Conservation (phyloP, 345 rosid species). For the Gossypium turneri region DNA sequence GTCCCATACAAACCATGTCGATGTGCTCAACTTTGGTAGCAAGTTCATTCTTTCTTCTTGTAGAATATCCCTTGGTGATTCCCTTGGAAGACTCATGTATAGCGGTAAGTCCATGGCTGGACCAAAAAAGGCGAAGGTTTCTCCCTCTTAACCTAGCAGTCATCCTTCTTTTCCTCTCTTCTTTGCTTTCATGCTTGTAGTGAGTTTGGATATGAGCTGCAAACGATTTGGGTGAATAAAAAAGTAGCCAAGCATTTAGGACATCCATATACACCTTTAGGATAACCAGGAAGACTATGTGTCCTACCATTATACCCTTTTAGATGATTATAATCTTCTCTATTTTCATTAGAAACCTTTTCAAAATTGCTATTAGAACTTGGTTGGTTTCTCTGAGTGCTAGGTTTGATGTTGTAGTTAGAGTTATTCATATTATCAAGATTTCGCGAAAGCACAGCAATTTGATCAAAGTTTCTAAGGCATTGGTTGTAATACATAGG, state of each 20-base stretch:
- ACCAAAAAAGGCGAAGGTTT: background rate
- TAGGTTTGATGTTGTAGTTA: background rate
- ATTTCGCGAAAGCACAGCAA: background rate
- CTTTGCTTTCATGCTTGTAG: constrained; percentile 17
- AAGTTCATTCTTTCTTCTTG: background rate
- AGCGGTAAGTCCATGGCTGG: constrained; percentile 4
- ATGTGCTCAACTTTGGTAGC: background rate
- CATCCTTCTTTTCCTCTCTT: constrained; percentile 21
- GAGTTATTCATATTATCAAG: background rate
- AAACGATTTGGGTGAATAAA: constrained; percentile 15
- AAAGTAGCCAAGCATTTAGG: constrained; percentile 20
- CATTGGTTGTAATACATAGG: background rate
- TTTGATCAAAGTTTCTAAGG: background rate
- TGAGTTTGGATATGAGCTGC: constrained; percentile 23
- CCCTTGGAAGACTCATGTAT: background rate
- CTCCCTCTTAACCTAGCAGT: constrained; percentile 11
- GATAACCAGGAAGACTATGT: constrained; percentile 20
- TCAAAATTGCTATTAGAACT: background rate
- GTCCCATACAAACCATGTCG: background rate
- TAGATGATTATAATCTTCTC: background rate
- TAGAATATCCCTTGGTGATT: background rate
- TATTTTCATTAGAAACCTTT: background rate
- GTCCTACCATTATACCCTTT: constrained; percentile 21
- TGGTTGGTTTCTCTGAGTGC: background rate
- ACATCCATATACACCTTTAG: constrained; percentile 27